Percentiles rank a stretch among this genome's conserved stretches.
Conservation (phyloP, 2,329 filamentous ascomycete species). For the Talaromyces sp. region DNA sequence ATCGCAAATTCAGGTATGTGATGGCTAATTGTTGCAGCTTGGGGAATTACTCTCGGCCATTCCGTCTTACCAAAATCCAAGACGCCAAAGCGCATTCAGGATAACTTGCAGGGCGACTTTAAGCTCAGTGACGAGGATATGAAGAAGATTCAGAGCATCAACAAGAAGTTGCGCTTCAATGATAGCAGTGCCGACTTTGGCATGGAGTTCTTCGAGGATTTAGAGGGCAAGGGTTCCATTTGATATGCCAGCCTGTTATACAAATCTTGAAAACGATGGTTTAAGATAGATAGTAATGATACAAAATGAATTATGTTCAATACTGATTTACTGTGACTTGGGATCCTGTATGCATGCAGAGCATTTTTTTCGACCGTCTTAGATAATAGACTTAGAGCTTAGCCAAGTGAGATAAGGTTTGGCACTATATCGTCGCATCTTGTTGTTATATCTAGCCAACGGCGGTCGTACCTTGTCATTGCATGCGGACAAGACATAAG, state of each 20-base stretch:
- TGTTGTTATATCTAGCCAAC: neutral
- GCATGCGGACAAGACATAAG: neutral
- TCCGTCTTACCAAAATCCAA: constrained; percentile 55
- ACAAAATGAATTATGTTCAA: neutral
- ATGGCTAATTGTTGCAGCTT: constrained; percentile 37
- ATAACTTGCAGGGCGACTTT: constrained; percentile 54
- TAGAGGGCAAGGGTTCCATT: constrained; percentile 51
- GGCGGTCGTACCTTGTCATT: neutral
- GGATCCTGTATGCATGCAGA: neutral
- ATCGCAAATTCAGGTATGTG: too few species aligned
- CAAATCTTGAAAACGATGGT: neutral
- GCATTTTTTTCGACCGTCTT: neutral
- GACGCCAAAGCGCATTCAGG: constrained; percentile 41
- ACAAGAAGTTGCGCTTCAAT: constrained; percentile 63
- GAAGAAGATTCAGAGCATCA: constrained; percentile 52
- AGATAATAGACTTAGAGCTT: neutral
- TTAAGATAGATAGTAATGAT: neutral
- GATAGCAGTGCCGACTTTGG: constrained; percentile 57
- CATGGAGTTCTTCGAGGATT: constrained; percentile 56
- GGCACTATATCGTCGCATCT: neutral
- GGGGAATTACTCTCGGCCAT: constrained; percentile 52
- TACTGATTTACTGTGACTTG: neutral
- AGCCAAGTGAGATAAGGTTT: neutral
- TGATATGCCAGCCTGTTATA: neutral
- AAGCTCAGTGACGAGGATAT: constrained; percentile 57